Conservation (phyloP, 1,284 basidiomycete species). For the Rhodotorula sp. region DNA sequence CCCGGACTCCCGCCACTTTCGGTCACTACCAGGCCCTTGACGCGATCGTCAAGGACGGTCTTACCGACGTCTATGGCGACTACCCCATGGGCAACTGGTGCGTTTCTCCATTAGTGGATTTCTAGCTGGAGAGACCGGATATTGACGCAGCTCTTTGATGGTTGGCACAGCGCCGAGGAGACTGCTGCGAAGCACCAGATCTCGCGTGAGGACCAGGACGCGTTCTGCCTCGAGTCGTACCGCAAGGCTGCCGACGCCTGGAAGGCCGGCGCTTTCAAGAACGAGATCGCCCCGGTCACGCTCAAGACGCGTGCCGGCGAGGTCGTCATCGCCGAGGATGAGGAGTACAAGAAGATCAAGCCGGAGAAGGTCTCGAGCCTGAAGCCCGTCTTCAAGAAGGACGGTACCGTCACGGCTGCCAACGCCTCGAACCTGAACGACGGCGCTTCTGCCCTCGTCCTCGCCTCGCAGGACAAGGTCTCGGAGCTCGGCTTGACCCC, state of each 20-base stretch:
- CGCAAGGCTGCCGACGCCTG: slow-evolving; percentile 75
- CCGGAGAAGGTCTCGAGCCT: slow-evolving; percentile 51
- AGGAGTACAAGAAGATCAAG: slow-evolving; percentile 75
- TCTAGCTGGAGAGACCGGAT: no score
- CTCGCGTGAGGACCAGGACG: slow-evolving; percentile 51
- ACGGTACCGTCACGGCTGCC: slow-evolving; percentile 53
- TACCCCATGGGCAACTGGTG: slow-evolving; percentile 69
- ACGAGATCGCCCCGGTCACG: slow-evolving; percentile 88
- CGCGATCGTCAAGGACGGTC: slow-evolving; percentile 86
- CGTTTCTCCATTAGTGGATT: neutral
- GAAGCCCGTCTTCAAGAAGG: slow-evolving; percentile 52
- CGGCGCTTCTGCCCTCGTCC: slow-evolving; percentile 52
- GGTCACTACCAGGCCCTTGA: slow-evolving; percentile 86
- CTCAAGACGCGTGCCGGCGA: slow-evolving; percentile 91
- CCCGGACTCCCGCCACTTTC: slow-evolving; percentile 80
- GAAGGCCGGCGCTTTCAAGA: slow-evolving; percentile 76
- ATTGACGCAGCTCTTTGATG: neutral
- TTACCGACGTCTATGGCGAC: slow-evolving; percentile 79
- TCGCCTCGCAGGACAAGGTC: slow-evolving; percentile 49
- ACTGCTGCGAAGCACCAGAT: slow-evolving; percentile 50
- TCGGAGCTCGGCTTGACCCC: slow-evolving; percentile 48
- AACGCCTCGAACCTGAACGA: slow-evolving; percentile 54
- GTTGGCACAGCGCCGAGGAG: slow-evolving; percentile 47
- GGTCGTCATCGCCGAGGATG: slow-evolving; percentile 84
- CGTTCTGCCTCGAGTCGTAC: slow-evolving; percentile 79